Evolutionary conservation across 106 monocot species (phyloP).

Genomic region (Ottelia alismoides): DNA sequence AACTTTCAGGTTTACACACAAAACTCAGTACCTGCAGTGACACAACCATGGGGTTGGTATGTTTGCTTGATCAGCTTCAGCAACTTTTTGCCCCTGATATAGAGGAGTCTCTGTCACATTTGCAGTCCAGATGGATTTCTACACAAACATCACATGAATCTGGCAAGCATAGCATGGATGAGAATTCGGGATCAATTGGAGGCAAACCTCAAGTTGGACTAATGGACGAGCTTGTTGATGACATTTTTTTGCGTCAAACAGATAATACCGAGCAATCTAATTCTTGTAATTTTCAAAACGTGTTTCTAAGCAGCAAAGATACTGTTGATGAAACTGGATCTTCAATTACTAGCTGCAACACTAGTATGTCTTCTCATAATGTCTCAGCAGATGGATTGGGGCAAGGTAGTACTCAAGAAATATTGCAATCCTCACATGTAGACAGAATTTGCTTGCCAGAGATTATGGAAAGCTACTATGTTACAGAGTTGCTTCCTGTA

Average conservation of each 20-base stretch:
- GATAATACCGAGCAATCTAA: constrained; percentile 3
- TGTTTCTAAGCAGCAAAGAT: not conserved
- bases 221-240: constrained; percentile 80
- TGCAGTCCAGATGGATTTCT: constrained; percentile 87
- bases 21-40: constrained; percentile 59
- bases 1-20: constrained; percentile 63
- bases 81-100: constrained; percentile 88
- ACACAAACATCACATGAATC: constrained; percentile 23
- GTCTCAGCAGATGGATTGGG: constrained; percentile 5
- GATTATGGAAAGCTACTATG: constrained; percentile 63
- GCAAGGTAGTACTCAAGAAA: constrained; percentile 9
- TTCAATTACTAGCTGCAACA: not conserved
- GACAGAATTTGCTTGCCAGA: constrained; percentile 12
- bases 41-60: constrained; percentile 53
- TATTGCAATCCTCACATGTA: not conserved
- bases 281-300: constrained; percentile 8
- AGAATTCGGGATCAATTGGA: constrained; percentile 6
- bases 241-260: constrained; percentile 43
- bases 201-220: constrained; percentile 30
- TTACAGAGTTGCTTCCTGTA: constrained; percentile 23
- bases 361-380: constrained; percentile 11
- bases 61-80: constrained; percentile 61
- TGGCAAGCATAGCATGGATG: constrained; percentile 11
- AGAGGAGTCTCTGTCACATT: constrained; percentile 63
- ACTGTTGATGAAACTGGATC: constrained; percentile 1